phyloP scores from a whole-genome alignment of 371 early-diverging fungal species.

The Mucor indicus region DNA sequence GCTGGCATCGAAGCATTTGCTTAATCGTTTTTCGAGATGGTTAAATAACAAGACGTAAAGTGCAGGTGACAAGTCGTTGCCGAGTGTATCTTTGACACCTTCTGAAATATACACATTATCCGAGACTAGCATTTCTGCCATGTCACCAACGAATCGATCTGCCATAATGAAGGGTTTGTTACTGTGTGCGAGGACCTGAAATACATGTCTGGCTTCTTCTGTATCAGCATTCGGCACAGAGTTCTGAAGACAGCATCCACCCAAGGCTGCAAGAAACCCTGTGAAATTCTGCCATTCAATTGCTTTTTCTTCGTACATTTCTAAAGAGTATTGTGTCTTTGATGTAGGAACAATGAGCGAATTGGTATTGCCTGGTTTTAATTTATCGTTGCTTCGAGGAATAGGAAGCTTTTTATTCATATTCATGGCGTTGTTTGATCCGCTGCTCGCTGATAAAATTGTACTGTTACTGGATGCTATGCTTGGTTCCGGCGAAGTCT shows the following conservation, averaged over 20 bases:
- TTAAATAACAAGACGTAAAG: conserved; percentile 77
- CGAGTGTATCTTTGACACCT: conserved; percentile 83
- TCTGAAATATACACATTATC: conserved; percentile 88
- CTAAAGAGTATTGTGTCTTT: conserved; percentile 6
- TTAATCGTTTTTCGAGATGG: conserved; percentile 67
- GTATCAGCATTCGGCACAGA: not conserved
- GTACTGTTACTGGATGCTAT: not conserved
- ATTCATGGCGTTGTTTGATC: no score
- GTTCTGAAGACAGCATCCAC: conserved; percentile 54
- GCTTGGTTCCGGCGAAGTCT: conserved; percentile 2
- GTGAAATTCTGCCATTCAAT: conserved; percentile 69
- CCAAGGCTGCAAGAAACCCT: conserved; percentile 68
- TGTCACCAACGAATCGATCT: conserved; percentile 76
- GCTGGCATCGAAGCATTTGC: conserved; percentile 65
- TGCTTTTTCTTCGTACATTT: conserved; percentile 40
- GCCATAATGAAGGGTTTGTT: conserved; percentile 55
- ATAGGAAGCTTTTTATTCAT: conserved; percentile 1
- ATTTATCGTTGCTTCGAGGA: conserved; percentile 1
- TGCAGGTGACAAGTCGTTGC: conserved; percentile 76
- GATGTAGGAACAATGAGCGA: not conserved
- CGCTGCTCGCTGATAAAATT: not conserved
- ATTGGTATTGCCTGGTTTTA: not conserved
- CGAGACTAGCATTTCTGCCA: conserved; percentile 77
- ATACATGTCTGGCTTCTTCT: no score
- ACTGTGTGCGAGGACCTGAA: no score